Percentiles rank a stretch among this genome's conserved stretches.
Evolutionary conservation across 805 yeast genomes (phyloP).

Genomic region (Lachancea thermotolerans): DNA sequence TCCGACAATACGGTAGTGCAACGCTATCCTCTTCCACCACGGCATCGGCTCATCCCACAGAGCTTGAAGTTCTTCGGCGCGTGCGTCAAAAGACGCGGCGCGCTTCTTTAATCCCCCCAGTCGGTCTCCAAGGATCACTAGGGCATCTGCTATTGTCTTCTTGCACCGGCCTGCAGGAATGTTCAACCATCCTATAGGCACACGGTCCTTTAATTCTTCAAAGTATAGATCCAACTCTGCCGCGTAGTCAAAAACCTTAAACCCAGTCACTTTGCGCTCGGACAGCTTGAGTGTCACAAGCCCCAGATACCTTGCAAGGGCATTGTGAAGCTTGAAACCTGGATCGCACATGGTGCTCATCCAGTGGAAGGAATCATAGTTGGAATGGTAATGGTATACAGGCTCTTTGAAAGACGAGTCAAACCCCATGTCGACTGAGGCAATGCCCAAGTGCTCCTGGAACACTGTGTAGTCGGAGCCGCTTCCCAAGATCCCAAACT

Average conservation of each 20-base stretch:
- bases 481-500: slow-evolving; percentile 50
- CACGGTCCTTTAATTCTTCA: slow-evolving; percentile 29
- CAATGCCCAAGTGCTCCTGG: slow-evolving; percentile 52
- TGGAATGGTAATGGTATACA: slow-evolving; percentile 70
- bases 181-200: slow-evolving; percentile 38
- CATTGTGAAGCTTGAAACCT: slow-evolving; percentile 51
- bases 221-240: slow-evolving; percentile 34
- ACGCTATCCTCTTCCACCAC: slow-evolving; percentile 27
- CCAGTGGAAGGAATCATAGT: slow-evolving; percentile 69
- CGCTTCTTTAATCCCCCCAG: slow-evolving; percentile 20
- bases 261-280: slow-evolving; percentile 40
- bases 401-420: slow-evolving; percentile 40
- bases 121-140: slow-evolving; percentile 26
- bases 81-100: slow-evolving; percentile 25
- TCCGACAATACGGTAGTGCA: slow-evolving; percentile 20
- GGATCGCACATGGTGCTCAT: slow-evolving; percentile 59
- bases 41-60: slow-evolving; percentile 29
- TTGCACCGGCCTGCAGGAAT: slow-evolving; percentile 9
- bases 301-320: slow-evolving; percentile 49
- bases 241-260: slow-evolving; percentile 36
- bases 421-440: slow-evolving; percentile 58
- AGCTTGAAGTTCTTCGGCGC: slow-evolving; percentile 15
- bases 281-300: slow-evolving; percentile 41
- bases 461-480: slow-evolving; percentile 67
- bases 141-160: slow-evolving; percentile 22